Percentiles rank a stretch among this genome's conserved stretches.
Conservation (phyloP, 805 yeast species). For the Kluyveromyces aestuarii region DNA sequence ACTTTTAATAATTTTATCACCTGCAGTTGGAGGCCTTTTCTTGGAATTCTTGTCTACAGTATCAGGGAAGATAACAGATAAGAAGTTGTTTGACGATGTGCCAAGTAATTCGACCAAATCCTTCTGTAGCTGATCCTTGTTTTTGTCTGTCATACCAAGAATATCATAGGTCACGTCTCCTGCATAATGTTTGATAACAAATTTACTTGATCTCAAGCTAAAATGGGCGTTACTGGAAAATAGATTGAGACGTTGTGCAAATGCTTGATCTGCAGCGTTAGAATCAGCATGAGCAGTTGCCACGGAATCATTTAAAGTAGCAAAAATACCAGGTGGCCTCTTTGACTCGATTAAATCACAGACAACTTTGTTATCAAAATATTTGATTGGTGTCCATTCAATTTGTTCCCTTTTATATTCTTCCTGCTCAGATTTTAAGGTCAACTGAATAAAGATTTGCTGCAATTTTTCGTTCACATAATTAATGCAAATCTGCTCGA, state of each 20-base stretch:
- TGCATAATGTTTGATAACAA: slow-evolving; percentile 91
- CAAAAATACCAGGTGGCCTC: slow-evolving; percentile 94
- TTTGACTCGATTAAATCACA: slow-evolving; percentile 92
- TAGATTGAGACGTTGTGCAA: slow-evolving; percentile 83
- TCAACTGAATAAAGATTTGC: slow-evolving; percentile 92
- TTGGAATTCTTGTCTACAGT: slow-evolving; percentile 57
- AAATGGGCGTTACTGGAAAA: slow-evolving; percentile 78
- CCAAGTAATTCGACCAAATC: slow-evolving; percentile 75
- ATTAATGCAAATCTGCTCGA: slow-evolving; percentile 92
- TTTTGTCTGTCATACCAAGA: slow-evolving; percentile 87
- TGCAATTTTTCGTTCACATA: slow-evolving; percentile 93
- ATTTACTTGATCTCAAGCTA: slow-evolving; percentile 79
- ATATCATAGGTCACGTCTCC: slow-evolving; percentile 96
- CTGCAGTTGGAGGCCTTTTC: slow-evolving; percentile 90
- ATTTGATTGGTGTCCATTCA: slow-evolving; percentile 95
- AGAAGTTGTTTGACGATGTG: slow-evolving; percentile 60
- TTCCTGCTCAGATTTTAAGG: slow-evolving; percentile 95
- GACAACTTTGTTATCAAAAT: slow-evolving; percentile 91
- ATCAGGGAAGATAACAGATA: slow-evolving; percentile 52
- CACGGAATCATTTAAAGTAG: slow-evolving; percentile 92
- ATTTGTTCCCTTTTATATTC: slow-evolving; percentile 93
- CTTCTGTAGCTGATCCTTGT: slow-evolving; percentile 86
- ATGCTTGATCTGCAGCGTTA: slow-evolving; percentile 91
- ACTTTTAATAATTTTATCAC: slow-evolving; percentile 85
- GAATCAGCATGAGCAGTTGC: slow-evolving; percentile 99